Conservation (phyloP, 2,329 filamentous ascomycete genomes). For the Cladophialophora immunda region DNA sequence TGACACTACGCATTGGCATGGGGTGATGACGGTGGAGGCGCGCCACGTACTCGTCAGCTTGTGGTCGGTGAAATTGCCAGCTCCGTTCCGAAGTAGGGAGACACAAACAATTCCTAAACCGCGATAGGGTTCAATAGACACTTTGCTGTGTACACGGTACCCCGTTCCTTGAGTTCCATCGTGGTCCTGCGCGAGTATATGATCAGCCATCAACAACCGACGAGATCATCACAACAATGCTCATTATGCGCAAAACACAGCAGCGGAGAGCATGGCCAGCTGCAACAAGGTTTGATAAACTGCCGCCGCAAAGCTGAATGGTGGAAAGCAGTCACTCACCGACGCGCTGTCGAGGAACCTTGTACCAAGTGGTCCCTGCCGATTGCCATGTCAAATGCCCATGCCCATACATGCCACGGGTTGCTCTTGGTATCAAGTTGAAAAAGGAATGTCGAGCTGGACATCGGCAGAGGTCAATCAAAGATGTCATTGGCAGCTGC, state of each 20-base stretch:
- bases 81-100: background rate
- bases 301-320: background rate
- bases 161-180: background rate
- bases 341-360: background rate
- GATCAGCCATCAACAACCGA: background rate
- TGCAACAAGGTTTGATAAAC: background rate
- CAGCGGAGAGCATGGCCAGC: background rate
- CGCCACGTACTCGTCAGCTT: background rate
- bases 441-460: background rate
- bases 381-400: background rate
- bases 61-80: background rate
- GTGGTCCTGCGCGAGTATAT: background rate
- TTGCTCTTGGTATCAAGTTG: background rate
- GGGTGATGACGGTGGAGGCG: background rate
- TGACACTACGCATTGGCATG: background rate
- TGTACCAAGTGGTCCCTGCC: background rate
- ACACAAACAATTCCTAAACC: background rate
- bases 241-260: background rate
- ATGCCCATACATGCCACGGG: background rate
- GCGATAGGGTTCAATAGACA: slow-evolving; percentile 1
- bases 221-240: background rate
- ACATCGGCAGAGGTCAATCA: background rate
- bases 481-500: slow-evolving; percentile 11
- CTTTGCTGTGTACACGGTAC: background rate
- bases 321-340: background rate